Percentiles rank a stretch among this genome's conserved stretches.
Evolutionary conservation across 768 basidiomycete species (phyloP).

Genomic region (Trametes sanguinea): DNA sequence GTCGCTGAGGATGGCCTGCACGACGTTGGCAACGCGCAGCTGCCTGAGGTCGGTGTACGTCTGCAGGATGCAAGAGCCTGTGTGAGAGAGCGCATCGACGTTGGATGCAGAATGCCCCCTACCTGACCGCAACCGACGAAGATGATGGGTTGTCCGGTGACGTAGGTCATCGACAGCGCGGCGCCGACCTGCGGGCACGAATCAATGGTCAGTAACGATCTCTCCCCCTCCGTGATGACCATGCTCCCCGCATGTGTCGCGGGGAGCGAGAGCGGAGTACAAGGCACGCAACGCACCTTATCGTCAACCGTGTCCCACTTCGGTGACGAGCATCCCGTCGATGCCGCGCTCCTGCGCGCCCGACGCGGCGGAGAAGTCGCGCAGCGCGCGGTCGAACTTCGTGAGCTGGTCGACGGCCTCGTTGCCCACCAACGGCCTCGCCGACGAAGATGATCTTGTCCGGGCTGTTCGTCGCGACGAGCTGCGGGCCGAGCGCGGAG

Average conservation of each 20-base stretch:
- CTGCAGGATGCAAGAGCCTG: constrained; percentile 40
- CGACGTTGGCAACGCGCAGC: constrained; percentile 88
- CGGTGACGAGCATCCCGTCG: constrained; percentile 97
- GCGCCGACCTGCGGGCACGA: constrained; percentile 77
- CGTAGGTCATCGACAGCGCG: constrained; percentile 98
- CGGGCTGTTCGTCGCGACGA: constrained; percentile 90
- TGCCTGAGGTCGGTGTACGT: constrained; percentile 97
- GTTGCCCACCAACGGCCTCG: constrained; percentile 96
- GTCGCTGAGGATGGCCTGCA: constrained; percentile 86
- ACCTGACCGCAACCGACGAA: constrained; percentile 99
- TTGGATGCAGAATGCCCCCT: constrained; percentile 27
- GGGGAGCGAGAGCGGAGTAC: neutral
- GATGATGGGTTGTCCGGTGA: constrained; percentile 96
- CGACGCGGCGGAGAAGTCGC: constrained; percentile 84
- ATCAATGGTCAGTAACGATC: neutral
- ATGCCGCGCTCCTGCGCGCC: constrained; percentile 83
- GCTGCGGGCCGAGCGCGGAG: constrained; percentile 43
- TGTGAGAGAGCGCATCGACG: neutral
- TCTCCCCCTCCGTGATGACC: neutral
- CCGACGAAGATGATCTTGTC: constrained; percentile 99
- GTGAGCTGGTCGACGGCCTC: constrained; percentile 97
- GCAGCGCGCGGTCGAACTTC: constrained; percentile 93
- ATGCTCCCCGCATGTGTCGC: no score
- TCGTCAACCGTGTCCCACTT: constrained; percentile 99
- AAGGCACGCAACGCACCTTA: constrained; percentile 57